Percentiles rank a stretch among this genome's conserved stretches.
Evolutionary conservation across 164 flowering plant species (phyloP).

Genomic region (grape (Vitis vinifera)): ASM3070453v1 NC_081817.1:22577001-22577500

Average conservation of each 20-base stretch:
- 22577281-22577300: constrained; percentile 99
- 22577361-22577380: constrained; percentile 83
- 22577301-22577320: constrained; percentile 98
- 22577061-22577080: constrained; percentile 75
- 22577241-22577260: constrained; percentile 11
- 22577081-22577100: constrained; percentile 83
- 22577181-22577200: constrained; percentile 1
- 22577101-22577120: constrained; percentile 98
- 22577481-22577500: not conserved
- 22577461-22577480: not conserved
- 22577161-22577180: constrained; percentile 8
- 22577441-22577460: not conserved
- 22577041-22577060: constrained; percentile 80
- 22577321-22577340: constrained; percentile 85
- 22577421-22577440: constrained; percentile 60
- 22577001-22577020: constrained; percentile 98
- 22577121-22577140: constrained; percentile 98
- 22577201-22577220: not conserved
- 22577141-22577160: constrained; percentile 99
- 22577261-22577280: constrained; percentile 85
- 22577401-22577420: constrained; percentile 65
- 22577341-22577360: constrained; percentile 98
- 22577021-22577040: constrained; percentile 98
- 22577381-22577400: constrained; percentile 92
- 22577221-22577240: not conserved